Evolutionary conservation across 2,329 filamentous ascomycete species (phyloP), one percentile per base, ranked within the genome.

Genomic region (Trichoderma brevicompactum): DNA sequence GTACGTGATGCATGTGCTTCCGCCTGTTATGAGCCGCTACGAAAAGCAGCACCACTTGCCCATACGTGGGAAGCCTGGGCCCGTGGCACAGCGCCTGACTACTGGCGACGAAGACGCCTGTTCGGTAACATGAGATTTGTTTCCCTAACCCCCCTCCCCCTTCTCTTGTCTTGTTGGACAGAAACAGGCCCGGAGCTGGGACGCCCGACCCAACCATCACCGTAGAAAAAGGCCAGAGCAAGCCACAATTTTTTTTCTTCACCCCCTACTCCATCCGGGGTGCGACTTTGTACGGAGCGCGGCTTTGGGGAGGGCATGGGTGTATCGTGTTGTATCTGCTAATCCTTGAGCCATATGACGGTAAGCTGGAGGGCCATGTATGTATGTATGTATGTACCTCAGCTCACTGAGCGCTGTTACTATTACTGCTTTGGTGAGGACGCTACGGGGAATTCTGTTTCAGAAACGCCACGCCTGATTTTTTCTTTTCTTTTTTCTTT

Each of bases 1-100:
- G 23, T 38, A 32, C 49, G 41, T 54, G 40, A 40, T 40, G 28
- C 54, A 65, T 59, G 46, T 65, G 46, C 54, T 64, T 59, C 52
- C 36, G 38, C 36, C 36, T 59, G 44, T 38, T 44, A 52, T 46
- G 62, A 58, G 36, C 62, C 53, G 59, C 38, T 53, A 13, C 36
- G 38, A 65, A 52, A n/a, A 32, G 19, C 34, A 32, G n/a, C 28
- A 15, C 43, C 36, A 2, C 36, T 38, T 38, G 36, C 36, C 2
- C 36, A 38, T 38, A 28, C 23, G 23, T 28, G 23, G 23, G 5
- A 28, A 28, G 23, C 23, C 23, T 28, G 23, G 23, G 23, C 23
- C 23, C 23, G 23, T 28, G 23, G 23, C 23, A 28, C 23, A 28
- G 23, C 23, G 23, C 23, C 23, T 28, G 23, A 28, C 23, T 28